A percentile compares a stretch with the other conserved stretches of the same genome.
These are phyloP conservation scores for Lunularia cruciata DNA, from an alignment of 225 moss, liverwort and hornwort species.

Conservation along the genomic window DNA sequence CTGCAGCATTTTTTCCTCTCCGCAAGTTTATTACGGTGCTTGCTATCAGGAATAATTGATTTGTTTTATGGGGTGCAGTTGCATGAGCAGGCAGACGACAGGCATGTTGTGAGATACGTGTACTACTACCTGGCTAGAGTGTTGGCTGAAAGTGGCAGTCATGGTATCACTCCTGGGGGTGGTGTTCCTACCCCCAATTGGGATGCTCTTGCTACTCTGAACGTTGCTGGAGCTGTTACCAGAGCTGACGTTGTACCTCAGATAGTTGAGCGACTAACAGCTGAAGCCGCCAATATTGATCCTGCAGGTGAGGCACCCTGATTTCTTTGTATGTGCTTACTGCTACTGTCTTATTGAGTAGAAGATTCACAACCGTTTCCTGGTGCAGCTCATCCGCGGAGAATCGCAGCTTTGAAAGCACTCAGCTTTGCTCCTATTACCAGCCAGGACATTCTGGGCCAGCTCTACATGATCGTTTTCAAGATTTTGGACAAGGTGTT, in stretches of 20 bases:
- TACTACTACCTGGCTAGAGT: conserved; percentile 94
- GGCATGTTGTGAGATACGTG: conserved; percentile 89
- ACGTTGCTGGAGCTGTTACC: conserved; percentile 82
- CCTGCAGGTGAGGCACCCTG: conserved; percentile 55
- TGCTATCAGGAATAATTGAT: no score
- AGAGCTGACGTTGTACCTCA: conserved; percentile 96
- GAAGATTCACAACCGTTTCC: conserved; percentile 17
- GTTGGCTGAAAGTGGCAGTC: conserved; percentile 90
- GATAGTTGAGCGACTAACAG: conserved; percentile 77
- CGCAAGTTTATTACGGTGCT: no score
- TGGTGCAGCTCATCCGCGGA: conserved; percentile 87
- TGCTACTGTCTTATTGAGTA: background rate
- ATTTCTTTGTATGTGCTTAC: background rate
- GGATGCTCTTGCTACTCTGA: conserved; percentile 96
- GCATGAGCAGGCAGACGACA: conserved; percentile 87
- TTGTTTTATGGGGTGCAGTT: conserved; percentile 67
- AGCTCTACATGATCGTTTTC: conserved; percentile 90
- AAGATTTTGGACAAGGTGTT: conserved; percentile 92
- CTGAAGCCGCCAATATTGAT: conserved; percentile 79
- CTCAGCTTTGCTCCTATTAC: conserved; percentile 91
- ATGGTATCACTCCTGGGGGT: conserved; percentile 78
- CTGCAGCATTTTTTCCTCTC: no score
- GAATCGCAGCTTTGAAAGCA: conserved; percentile 90
- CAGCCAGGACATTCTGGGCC: conserved; percentile 69
- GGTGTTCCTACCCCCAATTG: conserved; percentile 97